A percentile compares a stretch with the other conserved stretches of the same genome.
Conservation (phyloP, 164 flowering plant species). For the Annona cherimola region DNA sequence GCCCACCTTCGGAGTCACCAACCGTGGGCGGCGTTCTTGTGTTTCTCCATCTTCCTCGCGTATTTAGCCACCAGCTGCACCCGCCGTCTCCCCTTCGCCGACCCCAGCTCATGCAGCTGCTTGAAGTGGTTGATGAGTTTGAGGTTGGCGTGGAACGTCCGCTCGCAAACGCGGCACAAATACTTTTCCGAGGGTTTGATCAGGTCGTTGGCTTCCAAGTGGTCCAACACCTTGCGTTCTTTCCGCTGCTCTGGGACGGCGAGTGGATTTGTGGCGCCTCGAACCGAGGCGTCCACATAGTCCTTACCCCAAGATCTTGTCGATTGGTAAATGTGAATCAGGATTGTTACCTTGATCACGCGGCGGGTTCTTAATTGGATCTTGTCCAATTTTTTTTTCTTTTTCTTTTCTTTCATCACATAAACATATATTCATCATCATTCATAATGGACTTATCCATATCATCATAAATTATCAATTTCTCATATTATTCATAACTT, state of each 20-base stretch:
- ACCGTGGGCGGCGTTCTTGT: constrained; percentile 51
- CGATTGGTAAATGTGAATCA: no score
- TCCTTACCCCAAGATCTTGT: no score
- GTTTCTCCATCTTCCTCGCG: constrained; percentile 85
- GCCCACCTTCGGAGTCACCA: constrained; percentile 66
- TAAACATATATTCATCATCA: no score
- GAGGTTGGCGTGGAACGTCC: constrained; percentile 56
- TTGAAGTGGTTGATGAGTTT: constrained; percentile 69
- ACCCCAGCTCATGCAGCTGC: constrained; percentile 76
- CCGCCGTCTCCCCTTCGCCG: constrained; percentile 55
- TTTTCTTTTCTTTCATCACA: no score
- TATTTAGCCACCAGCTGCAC: constrained; percentile 60
- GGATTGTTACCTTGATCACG: no score
- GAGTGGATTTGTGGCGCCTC: no score
- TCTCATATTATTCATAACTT: no score
- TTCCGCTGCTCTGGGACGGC: constrained; percentile 44
- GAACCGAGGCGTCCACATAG: no score
- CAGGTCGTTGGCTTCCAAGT: constrained; percentile 47
- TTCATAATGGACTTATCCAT: no score
- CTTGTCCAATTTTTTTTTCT: no score
- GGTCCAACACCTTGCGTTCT: constrained; percentile 45
- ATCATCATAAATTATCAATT: no score
- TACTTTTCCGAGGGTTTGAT: constrained; percentile 37
- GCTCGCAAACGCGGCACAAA: constrained; percentile 73
- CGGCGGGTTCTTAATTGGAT: no score